Evolutionary conservation across 176 grass and related monocot genomes (phyloP), one percentile per base, ranked within the genome.

Genomic region (Oryza brachyantha): DNA sequence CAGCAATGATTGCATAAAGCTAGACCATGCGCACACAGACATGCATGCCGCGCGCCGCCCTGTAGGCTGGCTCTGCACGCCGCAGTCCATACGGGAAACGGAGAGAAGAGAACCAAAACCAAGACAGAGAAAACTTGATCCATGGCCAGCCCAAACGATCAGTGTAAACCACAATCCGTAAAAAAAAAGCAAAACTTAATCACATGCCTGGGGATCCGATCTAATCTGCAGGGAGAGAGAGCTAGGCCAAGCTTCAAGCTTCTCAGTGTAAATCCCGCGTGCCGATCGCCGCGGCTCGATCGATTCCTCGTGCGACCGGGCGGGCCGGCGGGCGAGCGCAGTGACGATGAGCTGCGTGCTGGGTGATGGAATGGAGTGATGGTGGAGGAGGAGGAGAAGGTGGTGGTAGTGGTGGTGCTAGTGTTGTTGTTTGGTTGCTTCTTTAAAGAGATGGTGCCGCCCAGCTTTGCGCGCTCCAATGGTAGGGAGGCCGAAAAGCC

Each of bases 391-490:
- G 39, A 2, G 31, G 31, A 32, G 31, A 4, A 1, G 75, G 50
- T 8, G 81, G 86, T 66, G 85, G 26, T 31, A 78, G 32, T 65
- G 84, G 60, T 72, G 85, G 72, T 32, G 75, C 32, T 54, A 70
- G 57, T 76, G 75, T 77, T 66, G 82, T 75, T 73, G 76, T 74
- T 66, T 58, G 42, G 76, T 66, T 85, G 65, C 84, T 82, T 86
- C 52, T 57, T 57, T 57, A 57, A 57, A 57, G 52, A 90, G 90
- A 90, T 84, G 84, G 86, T 69, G 73, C 77, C 84, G 72, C 85
- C 75, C 88, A 59, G 88, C 91, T 93, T 86, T 91, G 85, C 70
- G 27, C 73, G 72, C 85, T 88, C 91, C 91, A 91, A 91, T 91
- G 85, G 82, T 82, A 84, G 69, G 64, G 82, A 84, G 72, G 36